Base-by-base conservation (phyloP, 1,139 yeast species). In the Zygosaccharomyces sapae region DNA sequence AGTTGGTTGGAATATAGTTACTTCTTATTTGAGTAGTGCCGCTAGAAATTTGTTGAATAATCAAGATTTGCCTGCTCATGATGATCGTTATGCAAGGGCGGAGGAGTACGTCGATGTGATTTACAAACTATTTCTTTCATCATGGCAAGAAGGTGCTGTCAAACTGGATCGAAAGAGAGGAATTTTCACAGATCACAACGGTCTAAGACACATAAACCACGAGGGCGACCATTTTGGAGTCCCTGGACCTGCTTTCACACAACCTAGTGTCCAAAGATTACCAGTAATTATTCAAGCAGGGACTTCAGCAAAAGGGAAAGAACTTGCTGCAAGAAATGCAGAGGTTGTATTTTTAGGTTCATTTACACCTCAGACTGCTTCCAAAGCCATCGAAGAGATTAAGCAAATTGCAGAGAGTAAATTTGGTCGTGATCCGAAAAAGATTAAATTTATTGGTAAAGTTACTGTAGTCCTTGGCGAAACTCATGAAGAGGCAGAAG, bases 261-360 rank as follows among this genome's bases (percentile, higher is more conserved):
- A 69, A 42, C 77, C 77, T 16, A 68, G 75, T 9, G 71, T 70
- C 9, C 76, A 72, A 51, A 69, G 76, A 58, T 58, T 73, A 18
- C 77, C 77, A 3, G 69, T 73, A 18, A 65, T 74, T 45, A 65
- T 74, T 40, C 79, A 74, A 55, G 79, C 79, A 1, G 79, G 79
- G 27, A 67, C 77, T 10, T 73, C 77, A 2, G 61, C 67, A 36
- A 69, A 69, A 31, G 79, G 79, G 24, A 65, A 64, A 43, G 67
- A 68, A 3, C 67, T 71, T 52, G 77, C 76, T 36, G 77, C 79
- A 19, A 69, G 69, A 52, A 70, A 72, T 56, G 77, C 74, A 7
- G 78, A 74, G 52, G 63, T 68, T 10, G 72, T 72, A 25, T 74
- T 74, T 56, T 59, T 72, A 25, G 66, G 68, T 19, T 60, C 61